A percentile compares a stretch with the other conserved stretches of the same genome.
phyloP scores from a whole-genome alignment of 495 filamentous ascomycete species.

The Penicillium salamii region DNA sequence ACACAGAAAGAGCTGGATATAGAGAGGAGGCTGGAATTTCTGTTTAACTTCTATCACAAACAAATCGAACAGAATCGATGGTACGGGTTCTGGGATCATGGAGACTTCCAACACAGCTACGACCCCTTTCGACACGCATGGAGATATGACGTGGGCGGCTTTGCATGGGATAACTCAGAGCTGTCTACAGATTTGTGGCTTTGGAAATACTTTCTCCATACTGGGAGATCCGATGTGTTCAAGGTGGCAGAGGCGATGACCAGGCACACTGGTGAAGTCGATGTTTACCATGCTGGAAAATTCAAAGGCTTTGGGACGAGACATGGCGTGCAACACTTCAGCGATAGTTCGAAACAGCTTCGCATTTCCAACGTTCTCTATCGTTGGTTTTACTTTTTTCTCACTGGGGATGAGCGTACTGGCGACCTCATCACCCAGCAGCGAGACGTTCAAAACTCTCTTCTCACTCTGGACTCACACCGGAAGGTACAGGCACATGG shows the following conservation, averaged over 20 bases:
- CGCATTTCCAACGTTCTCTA: slow-evolving; percentile 47
- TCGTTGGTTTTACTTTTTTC: slow-evolving; percentile 45
- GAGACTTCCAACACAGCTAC: slow-evolving; percentile 52
- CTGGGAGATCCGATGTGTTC: slow-evolving; percentile 42
- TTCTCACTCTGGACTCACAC: slow-evolving; percentile 41
- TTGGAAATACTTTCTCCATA: slow-evolving; percentile 51
- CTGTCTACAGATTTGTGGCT: slow-evolving; percentile 50
- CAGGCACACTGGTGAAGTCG: slow-evolving; percentile 48
- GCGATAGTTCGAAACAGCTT: slow-evolving; percentile 49
- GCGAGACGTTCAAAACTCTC: slow-evolving; percentile 25
- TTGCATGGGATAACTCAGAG: slow-evolving; percentile 55
- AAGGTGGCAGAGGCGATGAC: slow-evolving; percentile 48
- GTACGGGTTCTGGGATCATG: slow-evolving; percentile 53
- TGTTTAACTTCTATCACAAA: slow-evolving; percentile 42
- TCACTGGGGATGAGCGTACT: slow-evolving; percentile 43
- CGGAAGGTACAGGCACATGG: slow-evolving; percentile 44
- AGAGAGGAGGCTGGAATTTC: slow-evolving; percentile 39
- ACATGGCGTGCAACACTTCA: slow-evolving; percentile 51
- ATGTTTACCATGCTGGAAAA: slow-evolving; percentile 46
- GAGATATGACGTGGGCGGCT: slow-evolving; percentile 53
- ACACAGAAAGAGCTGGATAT: slow-evolving; percentile 15
- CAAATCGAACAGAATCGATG: slow-evolving; percentile 45
- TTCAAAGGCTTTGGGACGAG: slow-evolving; percentile 51
- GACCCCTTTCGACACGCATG: slow-evolving; percentile 46
- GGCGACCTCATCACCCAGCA: slow-evolving; percentile 42